Evolutionary conservation across 2,329 filamentous ascomycete species (phyloP), one percentile per base, ranked within the genome.

Genomic region (Pseudopithomyces maydicus): DNA sequence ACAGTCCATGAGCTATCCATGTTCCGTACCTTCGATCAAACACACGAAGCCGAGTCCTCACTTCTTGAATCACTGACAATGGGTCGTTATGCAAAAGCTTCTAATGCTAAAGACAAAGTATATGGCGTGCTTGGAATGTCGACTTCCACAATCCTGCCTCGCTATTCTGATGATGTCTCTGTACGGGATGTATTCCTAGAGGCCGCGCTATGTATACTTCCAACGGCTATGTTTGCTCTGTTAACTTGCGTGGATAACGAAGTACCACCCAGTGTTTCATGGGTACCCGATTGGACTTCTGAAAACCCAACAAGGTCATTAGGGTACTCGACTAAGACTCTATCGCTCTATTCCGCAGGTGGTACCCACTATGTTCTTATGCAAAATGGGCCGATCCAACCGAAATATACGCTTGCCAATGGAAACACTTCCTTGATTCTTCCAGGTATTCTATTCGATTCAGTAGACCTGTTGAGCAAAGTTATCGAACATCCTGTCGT

Each of bases 211-310:
- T 55, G 55, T 8, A 54, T 59, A 19, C 14, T 66, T 17, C 61
- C 61, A 8, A 11, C 17, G 2, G 12, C 23, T 1, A 11, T 59
- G 2, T 66, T 60, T 32, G 56, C 62, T 14, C 43, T 68, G 1
- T 23, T 69, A n/a, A 63, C 59, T 33, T 68, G 63, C 32, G 62
- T 70, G 12, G 67, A 71, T 44, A 61, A 67, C 33, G 65, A 65
- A 1, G n/a, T 33, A 6, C 66, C 64, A 17, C 35, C 64, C 1
- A 29, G 23, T 14, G 63, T 64, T 14, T 70, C 68, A 1, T 71
- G 68, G 66, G 43, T 66, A 11, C 68, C 67, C 1, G 67, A 69
- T 20, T 70, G 68, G 67, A 64, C 56, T 29, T 44, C 44, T 2
- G 52, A 58, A 11, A 67, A 66, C 11, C 56, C 62, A 4, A 71